Evolutionary conservation across 1,284 basidiomycete genomes (phyloP).

Genomic region (Heterobasidion occidentale): DNA sequence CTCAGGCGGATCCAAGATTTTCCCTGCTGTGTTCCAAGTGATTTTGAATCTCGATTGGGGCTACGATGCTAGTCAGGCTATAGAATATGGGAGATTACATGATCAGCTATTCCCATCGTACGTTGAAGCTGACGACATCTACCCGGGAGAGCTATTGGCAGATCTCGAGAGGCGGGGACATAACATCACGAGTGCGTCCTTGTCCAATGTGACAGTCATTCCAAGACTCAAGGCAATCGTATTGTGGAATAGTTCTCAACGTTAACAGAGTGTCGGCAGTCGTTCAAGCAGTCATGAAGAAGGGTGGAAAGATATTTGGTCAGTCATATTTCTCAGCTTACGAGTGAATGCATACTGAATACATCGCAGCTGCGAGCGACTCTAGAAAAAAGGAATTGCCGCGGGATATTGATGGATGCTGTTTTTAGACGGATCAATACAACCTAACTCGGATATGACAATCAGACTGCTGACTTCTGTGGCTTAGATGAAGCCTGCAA

Average conservation of each 20-base stretch:
- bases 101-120: slow-evolving; percentile 76
- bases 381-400: slow-evolving; percentile 81
- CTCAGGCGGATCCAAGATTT: slow-evolving; percentile 84
- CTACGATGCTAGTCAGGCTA: slow-evolving; percentile 69
- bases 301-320: slow-evolving; percentile 54
- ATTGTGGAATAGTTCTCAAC: slow-evolving; percentile 28
- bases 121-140: slow-evolving; percentile 60
- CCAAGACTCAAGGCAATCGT: background rate
- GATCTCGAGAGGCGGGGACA: slow-evolving; percentile 62
- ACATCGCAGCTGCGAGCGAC: slow-evolving; percentile 65
- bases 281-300: slow-evolving; percentile 63
- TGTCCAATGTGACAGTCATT: background rate
- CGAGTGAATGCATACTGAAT: background rate
- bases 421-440: too few species aligned
- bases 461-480: too few species aligned
- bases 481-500: too few species aligned
- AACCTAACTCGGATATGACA: too few species aligned
- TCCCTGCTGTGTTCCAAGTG: slow-evolving; percentile 74
- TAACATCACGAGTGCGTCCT: slow-evolving; percentile 51
- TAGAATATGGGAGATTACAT: slow-evolving; percentile 87
- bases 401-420: slow-evolving; percentile 53
- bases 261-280: slow-evolving; percentile 58
- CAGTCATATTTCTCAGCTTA: slow-evolving; percentile 16
- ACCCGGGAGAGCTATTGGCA: slow-evolving; percentile 45
- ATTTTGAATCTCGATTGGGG: slow-evolving; percentile 80